A percentile compares a stretch with the other conserved stretches of the same genome.
phyloP scores from a whole-genome alignment of 1,284 basidiomycete genomes.

The Cryptococcus depauperatus region DNA sequence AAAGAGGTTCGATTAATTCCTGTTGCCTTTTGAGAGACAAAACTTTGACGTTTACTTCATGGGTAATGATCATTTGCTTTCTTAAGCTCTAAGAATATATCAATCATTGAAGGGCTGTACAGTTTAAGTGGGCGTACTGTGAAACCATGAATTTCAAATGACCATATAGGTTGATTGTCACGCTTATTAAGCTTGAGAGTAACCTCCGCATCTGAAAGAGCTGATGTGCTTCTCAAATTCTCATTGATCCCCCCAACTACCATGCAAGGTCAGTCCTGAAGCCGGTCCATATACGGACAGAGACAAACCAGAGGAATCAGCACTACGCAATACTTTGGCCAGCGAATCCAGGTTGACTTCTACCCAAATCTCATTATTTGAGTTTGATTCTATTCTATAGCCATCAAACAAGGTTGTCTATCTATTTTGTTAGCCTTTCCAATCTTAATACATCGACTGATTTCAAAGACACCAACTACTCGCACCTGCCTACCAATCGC shows the following conservation, averaged over 20 bases:
- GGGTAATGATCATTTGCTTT: conserved; percentile 36
- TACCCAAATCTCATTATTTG: conserved; percentile 69
- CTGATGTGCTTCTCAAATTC: not conserved
- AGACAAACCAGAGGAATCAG: conserved; percentile 35
- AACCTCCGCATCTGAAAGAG: conserved; percentile 53
- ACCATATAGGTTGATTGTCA: conserved; percentile 34
- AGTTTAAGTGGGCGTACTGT: conserved; percentile 16
- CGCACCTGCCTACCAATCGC: not conserved
- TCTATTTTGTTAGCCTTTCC: not conserved
- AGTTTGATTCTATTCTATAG: conserved; percentile 79
- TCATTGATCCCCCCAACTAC: not conserved
- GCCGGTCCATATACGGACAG: not conserved
- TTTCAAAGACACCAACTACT: not conserved
- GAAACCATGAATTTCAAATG: conserved; percentile 35
- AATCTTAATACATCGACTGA: not conserved
- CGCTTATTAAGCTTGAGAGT: conserved; percentile 59
- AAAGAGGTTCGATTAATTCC: conserved; percentile 68
- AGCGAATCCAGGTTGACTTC: conserved; percentile 59
- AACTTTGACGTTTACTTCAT: conserved; percentile 52
- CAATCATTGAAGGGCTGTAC: not conserved
- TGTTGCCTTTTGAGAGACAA: conserved; percentile 64
- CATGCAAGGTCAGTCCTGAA: not conserved
- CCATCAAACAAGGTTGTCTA: conserved; percentile 59
- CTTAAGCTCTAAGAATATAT: conserved; percentile 2
- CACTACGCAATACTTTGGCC: conserved; percentile 56